phyloP scores from a whole-genome alignment of 177 flowering plant genomes.

The Vitis hybrid region DNA sequence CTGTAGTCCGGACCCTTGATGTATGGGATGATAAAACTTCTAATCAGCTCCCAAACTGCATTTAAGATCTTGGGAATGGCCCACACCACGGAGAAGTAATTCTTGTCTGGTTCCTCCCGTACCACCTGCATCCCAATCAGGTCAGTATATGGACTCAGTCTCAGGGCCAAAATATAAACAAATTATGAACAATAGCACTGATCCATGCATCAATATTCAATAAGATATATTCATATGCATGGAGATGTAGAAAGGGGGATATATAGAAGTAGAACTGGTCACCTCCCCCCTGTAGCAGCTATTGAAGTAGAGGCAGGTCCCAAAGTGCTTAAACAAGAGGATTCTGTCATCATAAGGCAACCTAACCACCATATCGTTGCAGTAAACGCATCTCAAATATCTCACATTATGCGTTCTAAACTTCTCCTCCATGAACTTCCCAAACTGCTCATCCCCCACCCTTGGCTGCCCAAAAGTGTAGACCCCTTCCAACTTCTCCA shows the following conservation, averaged over 20 bases:
- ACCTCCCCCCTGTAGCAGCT: slow-evolving; percentile 48
- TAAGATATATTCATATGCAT: no score
- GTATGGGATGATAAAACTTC: slow-evolving; percentile 38
- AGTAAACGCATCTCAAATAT: slow-evolving; percentile 45
- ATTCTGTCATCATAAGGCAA: slow-evolving; percentile 45
- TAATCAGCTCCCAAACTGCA: slow-evolving; percentile 50
- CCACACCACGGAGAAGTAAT: slow-evolving; percentile 45
- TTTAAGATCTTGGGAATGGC: slow-evolving; percentile 38
- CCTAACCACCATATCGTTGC: slow-evolving; percentile 53
- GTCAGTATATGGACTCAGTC: no score
- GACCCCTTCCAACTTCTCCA: slow-evolving; percentile 49
- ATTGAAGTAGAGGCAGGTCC: slow-evolving; percentile 39
- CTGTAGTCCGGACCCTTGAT: slow-evolving; percentile 35
- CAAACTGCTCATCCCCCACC: slow-evolving; percentile 47
- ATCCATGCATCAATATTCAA: no score
- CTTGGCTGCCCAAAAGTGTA: slow-evolving; percentile 70
- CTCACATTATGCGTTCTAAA: slow-evolving; percentile 22
- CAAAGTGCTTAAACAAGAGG: slow-evolving; percentile 47
- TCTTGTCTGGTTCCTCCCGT: slow-evolving; percentile 50
- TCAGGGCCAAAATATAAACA: no score
- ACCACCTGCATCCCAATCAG: slow-evolving; percentile 26
- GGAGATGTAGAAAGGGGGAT: background rate
- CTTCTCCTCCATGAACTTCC: slow-evolving; percentile 35
- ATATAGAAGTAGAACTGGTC: background rate
- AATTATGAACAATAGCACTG: no score